phyloP scores from a whole-genome alignment of 208 protist genomes.

The Leishmania guyanensis region DNA sequence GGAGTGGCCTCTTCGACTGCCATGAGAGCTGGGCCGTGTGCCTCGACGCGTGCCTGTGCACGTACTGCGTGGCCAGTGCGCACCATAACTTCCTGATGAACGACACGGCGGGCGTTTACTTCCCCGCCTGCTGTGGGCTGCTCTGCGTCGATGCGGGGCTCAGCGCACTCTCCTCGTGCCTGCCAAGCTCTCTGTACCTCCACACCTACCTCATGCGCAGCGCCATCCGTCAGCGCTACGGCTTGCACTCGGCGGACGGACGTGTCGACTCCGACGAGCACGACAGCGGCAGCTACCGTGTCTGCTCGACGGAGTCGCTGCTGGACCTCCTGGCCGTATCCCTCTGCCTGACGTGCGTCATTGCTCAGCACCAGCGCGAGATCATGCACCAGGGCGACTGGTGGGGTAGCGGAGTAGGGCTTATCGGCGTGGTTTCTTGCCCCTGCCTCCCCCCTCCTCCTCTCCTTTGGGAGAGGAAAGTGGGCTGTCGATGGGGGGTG shows the following conservation, averaged over 20 bases:
- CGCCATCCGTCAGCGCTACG: conserved; percentile 23
- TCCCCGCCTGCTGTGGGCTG: conserved; percentile 20
- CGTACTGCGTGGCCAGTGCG: conserved; percentile 28
- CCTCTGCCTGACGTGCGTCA: conserved; percentile 33
- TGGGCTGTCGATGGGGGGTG: too few relatives aligned
- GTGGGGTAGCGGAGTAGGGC: conserved; percentile 13
- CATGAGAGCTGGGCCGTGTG: conserved; percentile 10
- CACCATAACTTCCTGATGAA: conserved; percentile 26
- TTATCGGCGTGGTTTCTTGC: too few relatives aligned
- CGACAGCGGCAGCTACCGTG: too few relatives aligned
- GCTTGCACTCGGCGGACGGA: conserved; percentile 8
- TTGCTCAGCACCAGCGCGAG: conserved; percentile 52
- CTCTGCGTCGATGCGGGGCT: conserved; percentile 28
- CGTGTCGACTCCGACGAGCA: too few relatives aligned
- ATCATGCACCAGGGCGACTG: conserved; percentile 39
- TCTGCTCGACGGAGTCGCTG: conserved; percentile 2
- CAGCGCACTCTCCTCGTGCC: not conserved
- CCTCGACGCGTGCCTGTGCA: conserved; percentile 26
- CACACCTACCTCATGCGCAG: conserved; percentile 29
- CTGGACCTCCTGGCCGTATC: conserved; percentile 19
- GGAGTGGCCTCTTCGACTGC: conserved; percentile 26
- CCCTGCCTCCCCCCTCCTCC: too few relatives aligned
- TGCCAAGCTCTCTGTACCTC: conserved; percentile 2
- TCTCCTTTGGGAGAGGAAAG: too few relatives aligned
- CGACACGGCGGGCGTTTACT: conserved; percentile 20